These are phyloP conservation scores for Nothomitra cinnamomea DNA, from an alignment of 2,329 filamentous ascomycete genomes.

Conservation along the genomic window DNA sequence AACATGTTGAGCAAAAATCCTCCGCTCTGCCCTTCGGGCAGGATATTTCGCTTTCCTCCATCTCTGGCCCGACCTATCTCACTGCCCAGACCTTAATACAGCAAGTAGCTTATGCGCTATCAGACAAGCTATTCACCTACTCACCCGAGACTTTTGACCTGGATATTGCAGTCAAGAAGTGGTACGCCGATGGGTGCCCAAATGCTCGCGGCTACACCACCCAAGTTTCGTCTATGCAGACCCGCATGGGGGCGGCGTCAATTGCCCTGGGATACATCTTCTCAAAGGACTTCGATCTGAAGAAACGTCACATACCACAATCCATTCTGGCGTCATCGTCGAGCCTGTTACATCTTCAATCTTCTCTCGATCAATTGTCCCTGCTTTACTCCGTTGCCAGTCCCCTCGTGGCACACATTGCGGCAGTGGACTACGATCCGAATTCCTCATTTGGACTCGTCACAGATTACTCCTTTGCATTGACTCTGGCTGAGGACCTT, in stretches of 20 bases:
- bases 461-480: slow-evolving; percentile 67
- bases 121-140: slow-evolving; percentile 95
- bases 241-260: slow-evolving; percentile 71
- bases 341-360: slow-evolving; percentile 61
- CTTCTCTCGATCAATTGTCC: slow-evolving; percentile 79
- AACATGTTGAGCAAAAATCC: neutral
- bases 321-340: slow-evolving; percentile 74
- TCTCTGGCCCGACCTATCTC: slow-evolving; percentile 79
- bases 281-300: slow-evolving; percentile 86
- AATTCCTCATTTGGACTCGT: slow-evolving; percentile 53
- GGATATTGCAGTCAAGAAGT: slow-evolving; percentile 64
- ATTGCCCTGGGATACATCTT: slow-evolving; percentile 95
- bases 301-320: slow-evolving; percentile 83
- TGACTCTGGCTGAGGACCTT: slow-evolving; percentile 74
- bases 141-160: slow-evolving; percentile 88
- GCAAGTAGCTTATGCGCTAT: slow-evolving; percentile 87
- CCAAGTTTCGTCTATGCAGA: slow-evolving; percentile 64
- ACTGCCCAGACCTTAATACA: slow-evolving; percentile 89
- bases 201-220: slow-evolving; percentile 76
- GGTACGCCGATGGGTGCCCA: slow-evolving; percentile 49
- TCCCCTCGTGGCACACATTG: slow-evolving; percentile 82
- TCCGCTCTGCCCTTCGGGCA: slow-evolving; percentile 26
- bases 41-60: slow-evolving; percentile 33
- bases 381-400: slow-evolving; percentile 83
- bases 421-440: slow-evolving; percentile 69